Conservation (phyloP, 1,139 yeast species). For the Sugiyamaella japonica region DNA sequence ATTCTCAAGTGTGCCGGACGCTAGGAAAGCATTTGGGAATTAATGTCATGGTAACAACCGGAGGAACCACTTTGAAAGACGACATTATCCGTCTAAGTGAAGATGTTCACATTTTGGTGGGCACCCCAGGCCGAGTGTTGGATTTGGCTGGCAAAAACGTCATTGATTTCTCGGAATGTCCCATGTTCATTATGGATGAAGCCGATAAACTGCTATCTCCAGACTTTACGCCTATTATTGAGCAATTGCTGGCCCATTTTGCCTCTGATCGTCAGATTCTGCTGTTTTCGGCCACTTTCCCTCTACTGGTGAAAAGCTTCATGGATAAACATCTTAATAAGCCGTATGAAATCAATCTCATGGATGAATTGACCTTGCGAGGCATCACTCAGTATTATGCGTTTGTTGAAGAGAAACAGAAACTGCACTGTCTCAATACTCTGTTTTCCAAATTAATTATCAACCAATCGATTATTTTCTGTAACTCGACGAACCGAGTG, state of each 20-base stretch:
- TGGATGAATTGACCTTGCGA: constrained; percentile 94
- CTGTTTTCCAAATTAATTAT: constrained; percentile 90
- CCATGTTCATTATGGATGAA: constrained; percentile 95
- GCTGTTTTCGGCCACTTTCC: constrained; percentile 94
- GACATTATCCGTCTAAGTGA: constrained; percentile 92
- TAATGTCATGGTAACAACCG: constrained; percentile 97
- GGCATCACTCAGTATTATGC: constrained; percentile 98
- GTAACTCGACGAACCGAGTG: constrained; percentile 95
- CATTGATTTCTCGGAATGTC: constrained; percentile 85
- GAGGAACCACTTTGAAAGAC: constrained; percentile 93
- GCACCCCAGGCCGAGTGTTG: constrained; percentile 95
- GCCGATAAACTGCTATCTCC: constrained; percentile 95
- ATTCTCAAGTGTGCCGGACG: constrained; percentile 97
- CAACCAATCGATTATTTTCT: constrained; percentile 93
- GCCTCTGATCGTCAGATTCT: constrained; percentile 81
- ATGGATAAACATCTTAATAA: constrained; percentile 89
- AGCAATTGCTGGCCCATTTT: constrained; percentile 80
- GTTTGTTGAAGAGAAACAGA: constrained; percentile 94
- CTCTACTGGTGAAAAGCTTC: constrained; percentile 85
- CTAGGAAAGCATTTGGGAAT: constrained; percentile 90
- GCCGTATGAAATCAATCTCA: constrained; percentile 93
- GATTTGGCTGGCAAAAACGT: constrained; percentile 88
- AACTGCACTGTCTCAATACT: constrained; percentile 92
- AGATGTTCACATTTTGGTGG: constrained; percentile 87
- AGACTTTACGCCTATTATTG: constrained; percentile 86